Evolutionary conservation across 139 green algal species (phyloP).

Genomic region (Coccomyxa sp.): DNA sequence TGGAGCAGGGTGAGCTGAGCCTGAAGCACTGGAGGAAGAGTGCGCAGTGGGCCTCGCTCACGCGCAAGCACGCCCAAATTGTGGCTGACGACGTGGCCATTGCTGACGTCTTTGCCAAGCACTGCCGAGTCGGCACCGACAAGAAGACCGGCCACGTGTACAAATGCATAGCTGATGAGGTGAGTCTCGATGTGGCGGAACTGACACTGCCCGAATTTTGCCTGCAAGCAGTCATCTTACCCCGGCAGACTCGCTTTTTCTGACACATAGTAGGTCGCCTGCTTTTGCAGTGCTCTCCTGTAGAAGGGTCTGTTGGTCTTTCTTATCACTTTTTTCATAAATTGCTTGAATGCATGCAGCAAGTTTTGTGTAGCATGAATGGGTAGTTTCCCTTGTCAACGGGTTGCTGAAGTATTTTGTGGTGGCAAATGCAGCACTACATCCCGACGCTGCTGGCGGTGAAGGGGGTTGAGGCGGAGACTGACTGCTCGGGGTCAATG

Average conservation of each 20-base stretch:
- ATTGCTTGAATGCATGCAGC: no score
- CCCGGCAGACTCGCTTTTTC: not conserved
- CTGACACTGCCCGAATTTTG: not conserved
- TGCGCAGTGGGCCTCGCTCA: constrained; percentile 21
- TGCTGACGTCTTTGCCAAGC: not conserved
- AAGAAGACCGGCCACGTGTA: not conserved
- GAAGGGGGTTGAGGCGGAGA: constrained; percentile 24
- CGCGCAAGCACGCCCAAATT: constrained; percentile 16
- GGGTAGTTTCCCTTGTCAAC: not conserved
- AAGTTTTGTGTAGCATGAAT: not conserved
- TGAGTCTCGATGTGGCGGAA: not conserved
- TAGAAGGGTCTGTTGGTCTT: no score
- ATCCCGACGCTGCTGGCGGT: constrained; percentile 26
- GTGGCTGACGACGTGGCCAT: constrained; percentile 10
- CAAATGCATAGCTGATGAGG: not conserved
- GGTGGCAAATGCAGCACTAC: constrained; percentile 19
- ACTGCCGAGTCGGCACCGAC: constrained; percentile 6
- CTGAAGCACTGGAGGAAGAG: constrained; percentile 15
- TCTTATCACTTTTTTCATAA: no score
- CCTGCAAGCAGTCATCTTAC: not conserved
- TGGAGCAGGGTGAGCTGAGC: not conserved
- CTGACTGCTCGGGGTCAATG: constrained; percentile 14
- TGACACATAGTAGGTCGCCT: not conserved
- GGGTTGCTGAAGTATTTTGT: not conserved
- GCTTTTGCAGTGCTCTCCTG: not conserved